Evolutionary conservation across 768 basidiomycete species (phyloP), one percentile per base, ranked within the genome.

Genomic region (Naganishia antarctica): DNA sequence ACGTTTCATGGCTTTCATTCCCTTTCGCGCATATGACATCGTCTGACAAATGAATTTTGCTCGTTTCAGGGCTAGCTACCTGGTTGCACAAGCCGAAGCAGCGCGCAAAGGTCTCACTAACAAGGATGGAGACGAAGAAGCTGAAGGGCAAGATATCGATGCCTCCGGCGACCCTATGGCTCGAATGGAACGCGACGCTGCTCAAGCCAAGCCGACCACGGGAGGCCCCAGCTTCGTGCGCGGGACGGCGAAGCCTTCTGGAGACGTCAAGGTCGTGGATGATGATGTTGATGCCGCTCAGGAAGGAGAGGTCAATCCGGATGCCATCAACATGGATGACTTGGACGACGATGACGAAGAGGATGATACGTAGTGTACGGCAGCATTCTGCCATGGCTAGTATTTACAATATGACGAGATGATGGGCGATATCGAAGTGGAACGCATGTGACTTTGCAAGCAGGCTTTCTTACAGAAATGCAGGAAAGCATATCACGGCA

Each of bases 41-140:
- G 62, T 64, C 70, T 60, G 64, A 67, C 23, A 68, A 68, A 6
- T 46, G 63, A 13, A 25, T 37, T 65, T 25, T 46, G 61, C 2
- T 12, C n/a, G 15, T 32, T 34, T 31, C 9, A 69, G 66, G 40
- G 74, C 73, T 0, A 74, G 74, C 46, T 94, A 91, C 77, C 81
- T 96, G 61, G 90, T 90, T 8, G 93, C 93, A 12, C 91, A 96
- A 79, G 87, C 92, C 11, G 80, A 86, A 2, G 85, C 87, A 25
- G 81, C 83, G 63, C 82, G 85, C 67, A 86, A 84, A 16, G 80
- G 66, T 21, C 67, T 82, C 16, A 80, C 80, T 29, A 83, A 83
- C 53, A 80, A 80, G 29, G 80, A 73, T 37, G 79, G 79, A 44
- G 80, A 78, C 48, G 73, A 69, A 12, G 66, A 70, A 7, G 78